Conservation (phyloP, 768 basidiomycete species). For the Chlorophyllum brunneum region DNA sequence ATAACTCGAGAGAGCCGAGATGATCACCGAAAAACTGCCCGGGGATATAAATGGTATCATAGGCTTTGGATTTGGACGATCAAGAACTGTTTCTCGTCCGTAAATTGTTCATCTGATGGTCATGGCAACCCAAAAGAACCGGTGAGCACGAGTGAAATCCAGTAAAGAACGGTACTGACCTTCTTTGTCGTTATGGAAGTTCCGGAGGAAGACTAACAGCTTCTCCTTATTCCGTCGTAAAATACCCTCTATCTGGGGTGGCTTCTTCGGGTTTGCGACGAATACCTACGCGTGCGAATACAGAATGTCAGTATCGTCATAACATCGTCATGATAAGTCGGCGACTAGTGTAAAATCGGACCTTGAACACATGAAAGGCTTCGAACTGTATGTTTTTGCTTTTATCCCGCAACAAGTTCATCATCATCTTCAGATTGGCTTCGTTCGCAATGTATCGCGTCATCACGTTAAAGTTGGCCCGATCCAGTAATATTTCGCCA, state of each 20-base stretch:
- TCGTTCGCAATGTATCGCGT: conserved; percentile 95
- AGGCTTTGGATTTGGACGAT: conserved; percentile 87
- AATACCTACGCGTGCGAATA: conserved; percentile 59
- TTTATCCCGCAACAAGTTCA: conserved; percentile 97
- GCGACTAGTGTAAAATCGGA: conserved; percentile 27
- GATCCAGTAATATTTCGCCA: conserved; percentile 95
- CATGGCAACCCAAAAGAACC: not conserved
- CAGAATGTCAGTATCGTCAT: no score
- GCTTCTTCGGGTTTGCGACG: conserved; percentile 99
- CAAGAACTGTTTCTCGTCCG: conserved; percentile 95
- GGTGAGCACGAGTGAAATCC: not conserved
- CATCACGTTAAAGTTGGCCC: conserved; percentile 98
- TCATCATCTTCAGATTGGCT: conserved; percentile 99
- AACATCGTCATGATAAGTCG: not conserved
- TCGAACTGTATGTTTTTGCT: conserved; percentile 99
- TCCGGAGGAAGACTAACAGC: conserved; percentile 80
- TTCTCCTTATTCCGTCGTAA: conserved; percentile 93
- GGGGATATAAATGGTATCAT: conserved; percentile 27
- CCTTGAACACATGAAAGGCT: conserved; percentile 99
- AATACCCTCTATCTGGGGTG: conserved; percentile 89
- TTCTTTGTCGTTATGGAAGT: conserved; percentile 98
- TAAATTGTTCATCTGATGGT: conserved; percentile 86
- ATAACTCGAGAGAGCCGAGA: no score
- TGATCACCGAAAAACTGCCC: no score
- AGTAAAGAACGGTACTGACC: conserved; percentile 41